Evolutionary conservation across 139 green algal species (phyloP), one percentile per base, ranked within the genome.

Genomic region (Chlamydomonas sp.): DNA sequence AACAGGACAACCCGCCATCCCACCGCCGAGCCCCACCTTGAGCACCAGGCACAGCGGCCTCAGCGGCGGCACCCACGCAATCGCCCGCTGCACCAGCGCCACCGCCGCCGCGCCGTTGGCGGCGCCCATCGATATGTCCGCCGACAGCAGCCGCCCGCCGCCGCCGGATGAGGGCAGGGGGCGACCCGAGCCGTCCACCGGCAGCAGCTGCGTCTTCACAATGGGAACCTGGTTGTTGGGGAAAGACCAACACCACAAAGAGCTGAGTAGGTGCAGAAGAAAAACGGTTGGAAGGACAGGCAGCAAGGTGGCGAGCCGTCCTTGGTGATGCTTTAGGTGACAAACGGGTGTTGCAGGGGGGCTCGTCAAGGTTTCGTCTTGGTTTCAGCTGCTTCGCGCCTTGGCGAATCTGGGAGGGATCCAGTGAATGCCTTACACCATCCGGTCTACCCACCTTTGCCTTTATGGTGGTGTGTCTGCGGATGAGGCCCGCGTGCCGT

Each of bases 101-200:
- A 91, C 90, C 20, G 94, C 95, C 20, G 91, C 85, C 0, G 87
- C 91, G 16, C 96, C 95, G 84, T 97, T 98, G 18, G 81, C 83
- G 1, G 92, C 92, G 10, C 96, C 96, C 1, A 98, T 78, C 18
- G 81, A 94, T 77, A 98, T 96, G 90, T 98, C 96, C 0, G 91
- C 91, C 0, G 87, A 63, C 76, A 96, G 72, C 64, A n/a, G 66
- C 64, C 10, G 59, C 69, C 81, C 69, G 75, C 64, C 64, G 57
- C 78, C 31, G n/a, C 63, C 69, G 62, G 63, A 15, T 71, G 10
- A 71, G 20, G 57, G 4, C 61, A 59, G 60, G 68, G 88, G 81
- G 57, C 76, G 66, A 31, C 68, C 61, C 20, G 67, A 61, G 16
- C 77, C 9, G 18, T 77, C 73, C 62, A 69, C 66, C 9, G 72